A percentile compares a stretch with the other conserved stretches of the same genome.
Evolutionary conservation across 305 asterid species (phyloP).

Genomic region (Fraxinus sp.): DNA sequence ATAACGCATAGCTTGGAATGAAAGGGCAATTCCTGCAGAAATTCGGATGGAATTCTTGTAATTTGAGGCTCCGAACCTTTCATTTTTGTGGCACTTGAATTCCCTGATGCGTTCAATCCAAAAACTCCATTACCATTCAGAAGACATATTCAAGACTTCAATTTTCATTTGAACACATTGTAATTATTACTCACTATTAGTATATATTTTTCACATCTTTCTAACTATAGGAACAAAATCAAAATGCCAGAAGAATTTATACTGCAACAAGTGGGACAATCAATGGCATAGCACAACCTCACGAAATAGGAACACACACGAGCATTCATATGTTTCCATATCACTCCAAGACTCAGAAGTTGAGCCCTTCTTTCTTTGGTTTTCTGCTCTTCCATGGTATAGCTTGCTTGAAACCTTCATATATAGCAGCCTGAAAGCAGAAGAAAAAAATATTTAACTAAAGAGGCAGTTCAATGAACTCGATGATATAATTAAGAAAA

Average conservation of each 20-base stretch:
- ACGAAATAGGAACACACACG: not conserved
- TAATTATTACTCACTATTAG: not conserved
- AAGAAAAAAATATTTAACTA: not conserved
- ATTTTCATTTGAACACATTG: not conserved
- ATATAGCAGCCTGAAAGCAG: slow-evolving; percentile 23
- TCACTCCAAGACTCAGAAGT: not conserved
- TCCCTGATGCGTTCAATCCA: not conserved
- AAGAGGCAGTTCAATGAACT: not conserved
- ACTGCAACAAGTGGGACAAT: not conserved
- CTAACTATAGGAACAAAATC: not conserved
- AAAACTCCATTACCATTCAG: not conserved
- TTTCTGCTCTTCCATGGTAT: slow-evolving; percentile 25
- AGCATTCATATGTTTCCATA: not conserved
- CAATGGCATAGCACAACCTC: not conserved
- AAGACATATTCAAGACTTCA: not conserved
- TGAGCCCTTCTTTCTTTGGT: slow-evolving; percentile 5
- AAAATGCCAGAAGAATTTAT: not conserved
- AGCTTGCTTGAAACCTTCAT: slow-evolving; percentile 23
- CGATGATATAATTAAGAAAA: not conserved
- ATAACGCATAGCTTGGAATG: not conserved
- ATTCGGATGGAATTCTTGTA: not conserved
- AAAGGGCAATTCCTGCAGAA: not conserved
- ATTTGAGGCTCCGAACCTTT: not conserved
- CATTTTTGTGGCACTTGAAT: not conserved
- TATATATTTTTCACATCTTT: not conserved